These are phyloP conservation scores for Penicillium turbatum DNA, from an alignment of 495 filamentous ascomycete species.

Conservation along the genomic window DNA sequence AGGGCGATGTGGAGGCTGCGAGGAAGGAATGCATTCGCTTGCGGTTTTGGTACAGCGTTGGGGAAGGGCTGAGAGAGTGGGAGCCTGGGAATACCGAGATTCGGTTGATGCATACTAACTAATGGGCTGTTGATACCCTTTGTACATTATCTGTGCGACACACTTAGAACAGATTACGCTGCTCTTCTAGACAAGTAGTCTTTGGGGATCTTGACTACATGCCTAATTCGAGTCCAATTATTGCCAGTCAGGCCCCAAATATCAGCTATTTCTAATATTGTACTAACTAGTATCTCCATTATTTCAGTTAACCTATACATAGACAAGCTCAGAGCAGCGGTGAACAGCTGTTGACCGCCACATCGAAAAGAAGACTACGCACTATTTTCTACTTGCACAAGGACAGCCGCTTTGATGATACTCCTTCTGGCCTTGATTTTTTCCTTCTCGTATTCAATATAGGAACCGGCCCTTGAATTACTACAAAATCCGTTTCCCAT, in stretches of 20 bases:
- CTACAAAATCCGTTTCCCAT: no score
- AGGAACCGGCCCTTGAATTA: no score
- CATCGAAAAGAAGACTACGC: neutral
- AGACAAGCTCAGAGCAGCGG: neutral
- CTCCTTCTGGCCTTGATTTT: no score
- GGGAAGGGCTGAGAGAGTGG: constrained; percentile 76
- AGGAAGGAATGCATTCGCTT: constrained; percentile 67
- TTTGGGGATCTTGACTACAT: neutral
- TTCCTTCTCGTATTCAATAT: no score
- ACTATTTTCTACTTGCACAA: no score
- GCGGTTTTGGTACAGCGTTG: constrained; percentile 89
- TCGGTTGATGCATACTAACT: constrained; percentile 53
- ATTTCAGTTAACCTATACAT: neutral
- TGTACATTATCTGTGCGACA: neutral
- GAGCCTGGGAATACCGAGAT: constrained; percentile 67
- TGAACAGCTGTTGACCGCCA: constrained; percentile 14
- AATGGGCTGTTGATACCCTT: neutral
- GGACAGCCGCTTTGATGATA: no score
- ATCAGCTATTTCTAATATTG: neutral
- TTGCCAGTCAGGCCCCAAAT: neutral
- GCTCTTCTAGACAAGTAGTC: neutral
- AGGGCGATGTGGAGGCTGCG: constrained; percentile 62
- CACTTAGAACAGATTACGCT: neutral
- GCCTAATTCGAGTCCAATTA: neutral
- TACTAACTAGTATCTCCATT: no score